Evolutionary conservation across 352 stramenopile genomes (phyloP), one percentile per base, ranked within the genome.

Genomic region (Phytophthora quininea): DNA sequence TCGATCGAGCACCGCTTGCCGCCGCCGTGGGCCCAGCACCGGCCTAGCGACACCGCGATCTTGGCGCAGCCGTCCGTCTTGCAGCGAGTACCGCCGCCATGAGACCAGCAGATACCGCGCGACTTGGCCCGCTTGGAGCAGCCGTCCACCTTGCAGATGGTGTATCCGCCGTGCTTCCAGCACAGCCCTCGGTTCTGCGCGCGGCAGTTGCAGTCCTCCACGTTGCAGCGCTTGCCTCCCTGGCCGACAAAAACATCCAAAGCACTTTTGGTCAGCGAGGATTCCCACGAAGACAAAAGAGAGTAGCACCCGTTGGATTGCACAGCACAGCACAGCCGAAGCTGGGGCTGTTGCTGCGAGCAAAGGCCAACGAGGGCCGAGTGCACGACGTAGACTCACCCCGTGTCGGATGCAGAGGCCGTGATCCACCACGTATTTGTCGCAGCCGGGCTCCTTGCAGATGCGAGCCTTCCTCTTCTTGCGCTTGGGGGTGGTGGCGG

Each of bases 351-450:
- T 24, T 24, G 19, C 38, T 46, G 43, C 46, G 33, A 29, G 19
- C 43, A 29, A 27, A 49, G 15, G 43, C 15, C 43, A 49, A 49
- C 11, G 11, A 49, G 11, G 3, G 43, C 43, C 43, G 19, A 48
- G 19, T n/a, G 19, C 9, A 27, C 19, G 19, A 24, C n/a, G 42
- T 4, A 58, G 15, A 49, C 43, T 49, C 19, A 49, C 43, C 77
- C 43, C 38, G 60, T 76, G 58, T 29, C 70, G 64, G 60, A 74
- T 73, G 54, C 70, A 77, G 35, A 84, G 71, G 0, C 82, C 79
- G 29, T 74, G 79, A 47, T 88, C 73, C 9, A 88, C 73, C 35
- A 86, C 77, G 58, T 86, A 82, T 54, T 88, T 88, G 29, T 80
- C 66, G 52, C 80, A 88, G 19, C 70, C 77, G 5, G 70, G 53